Evolutionary conservation across 352 stramenopile genomes (phyloP).

Genomic region (Phytophthora sojae): DNA sequence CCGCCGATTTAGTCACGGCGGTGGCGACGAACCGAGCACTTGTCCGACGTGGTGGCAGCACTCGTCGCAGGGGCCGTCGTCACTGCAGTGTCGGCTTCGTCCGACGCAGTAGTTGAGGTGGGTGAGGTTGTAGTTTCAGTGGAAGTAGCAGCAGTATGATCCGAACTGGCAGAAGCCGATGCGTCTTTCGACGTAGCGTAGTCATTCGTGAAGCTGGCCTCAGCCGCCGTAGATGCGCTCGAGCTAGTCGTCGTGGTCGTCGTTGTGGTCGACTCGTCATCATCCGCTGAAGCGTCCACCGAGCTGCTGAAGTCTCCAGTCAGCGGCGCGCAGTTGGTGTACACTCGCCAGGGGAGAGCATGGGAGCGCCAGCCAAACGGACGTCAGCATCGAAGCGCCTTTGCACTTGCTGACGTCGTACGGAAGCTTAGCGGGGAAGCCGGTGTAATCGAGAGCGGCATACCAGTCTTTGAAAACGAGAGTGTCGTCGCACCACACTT

Average conservation of each 20-base stretch:
- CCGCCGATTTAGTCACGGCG: conserved; percentile 13
- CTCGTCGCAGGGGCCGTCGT: conserved; percentile 10
- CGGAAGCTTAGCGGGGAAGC: conserved; percentile 1
- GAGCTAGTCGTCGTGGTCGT: conserved; percentile 5
- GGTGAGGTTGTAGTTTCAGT: background rate
- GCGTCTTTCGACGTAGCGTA: conserved; percentile 30
- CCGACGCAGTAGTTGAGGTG: background rate
- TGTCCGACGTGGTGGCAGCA: conserved; percentile 13
- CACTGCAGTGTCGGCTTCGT: conserved; percentile 2
- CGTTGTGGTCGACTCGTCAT: conserved; percentile 12
- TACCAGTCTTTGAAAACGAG: conserved; percentile 38
- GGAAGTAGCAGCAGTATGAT: background rate
- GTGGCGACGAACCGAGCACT: conserved; percentile 28
- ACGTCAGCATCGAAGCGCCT: conserved; percentile 30
- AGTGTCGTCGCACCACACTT: conserved; percentile 50
- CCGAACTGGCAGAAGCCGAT: conserved; percentile 19
- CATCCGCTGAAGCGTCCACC: conserved; percentile 20
- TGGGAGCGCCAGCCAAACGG: conserved; percentile 46
- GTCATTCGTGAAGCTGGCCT: conserved; percentile 26
- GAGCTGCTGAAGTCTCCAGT: conserved; percentile 22
- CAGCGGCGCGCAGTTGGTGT: conserved; percentile 3
- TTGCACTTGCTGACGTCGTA: conserved; percentile 12
- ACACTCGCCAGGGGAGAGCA: conserved; percentile 38
- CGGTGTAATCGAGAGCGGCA: conserved; percentile 21
- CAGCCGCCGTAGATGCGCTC: conserved; percentile 18